These are phyloP conservation scores for Austroboletus niveus DNA, from an alignment of 1,284 basidiomycete species.

Conservation along the genomic window DNA sequence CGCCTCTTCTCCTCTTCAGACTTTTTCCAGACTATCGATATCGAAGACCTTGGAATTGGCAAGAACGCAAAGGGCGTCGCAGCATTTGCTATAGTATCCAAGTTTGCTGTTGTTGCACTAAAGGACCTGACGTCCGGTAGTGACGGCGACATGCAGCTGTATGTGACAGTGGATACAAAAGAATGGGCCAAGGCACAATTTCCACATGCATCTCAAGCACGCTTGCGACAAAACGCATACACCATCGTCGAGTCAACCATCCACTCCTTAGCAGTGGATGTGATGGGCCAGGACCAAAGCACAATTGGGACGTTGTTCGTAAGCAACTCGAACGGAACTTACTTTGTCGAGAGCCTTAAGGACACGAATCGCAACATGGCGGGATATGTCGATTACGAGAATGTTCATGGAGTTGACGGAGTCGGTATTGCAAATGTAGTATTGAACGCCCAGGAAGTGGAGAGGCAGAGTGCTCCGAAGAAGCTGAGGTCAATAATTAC, in stretches of 20 bases:
- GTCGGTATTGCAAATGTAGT: conserved; percentile 91
- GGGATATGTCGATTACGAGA: conserved; percentile 94
- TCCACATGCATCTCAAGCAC: conserved; percentile 80
- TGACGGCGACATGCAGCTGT: conserved; percentile 76
- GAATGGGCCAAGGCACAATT: conserved; percentile 84
- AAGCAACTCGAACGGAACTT: conserved; percentile 92
- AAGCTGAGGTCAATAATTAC: conserved; percentile 79
- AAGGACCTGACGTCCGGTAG: conserved; percentile 55
- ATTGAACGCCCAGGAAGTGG: conserved; percentile 78
- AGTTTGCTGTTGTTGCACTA: conserved; percentile 87
- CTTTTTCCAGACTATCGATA: conserved; percentile 66
- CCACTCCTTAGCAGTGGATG: conserved; percentile 93
- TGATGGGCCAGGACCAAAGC: conserved; percentile 72
- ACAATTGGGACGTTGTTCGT: conserved; percentile 91
- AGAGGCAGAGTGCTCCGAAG: conserved; percentile 62
- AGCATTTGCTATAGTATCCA: conserved; percentile 87
- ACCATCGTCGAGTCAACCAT: conserved; percentile 93
- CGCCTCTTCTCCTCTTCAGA: conserved; percentile 80
- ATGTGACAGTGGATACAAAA: conserved; percentile 79
- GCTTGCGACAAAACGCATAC: conserved; percentile 86
- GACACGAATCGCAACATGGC: conserved; percentile 87
- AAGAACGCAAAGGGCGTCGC: conserved; percentile 83
- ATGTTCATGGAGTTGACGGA: conserved; percentile 89
- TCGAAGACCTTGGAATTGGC: conserved; percentile 83
- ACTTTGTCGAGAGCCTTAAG: conserved; percentile 88